Evolutionary conservation across 805 yeast species (phyloP).

Genomic region (Vanderwaltozyma polyspora): DNA sequence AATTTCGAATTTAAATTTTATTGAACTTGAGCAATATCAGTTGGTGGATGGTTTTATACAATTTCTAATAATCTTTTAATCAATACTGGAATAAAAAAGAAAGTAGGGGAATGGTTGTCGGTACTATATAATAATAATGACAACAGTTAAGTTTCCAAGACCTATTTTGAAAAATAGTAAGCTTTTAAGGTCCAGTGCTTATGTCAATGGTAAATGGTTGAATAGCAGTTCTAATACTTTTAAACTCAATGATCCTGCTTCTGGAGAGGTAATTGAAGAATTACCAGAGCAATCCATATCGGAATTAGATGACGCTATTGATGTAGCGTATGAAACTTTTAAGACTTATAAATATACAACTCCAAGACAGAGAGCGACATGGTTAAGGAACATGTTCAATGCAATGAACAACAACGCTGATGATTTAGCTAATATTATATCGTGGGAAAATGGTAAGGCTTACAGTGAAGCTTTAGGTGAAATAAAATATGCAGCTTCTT

Average conservation of each 20-base stretch:
- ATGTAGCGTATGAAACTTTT: slow-evolving; percentile 37
- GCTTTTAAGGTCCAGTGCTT: slow-evolving; percentile 31
- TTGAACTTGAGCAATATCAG: no score
- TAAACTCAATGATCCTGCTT: slow-evolving; percentile 69
- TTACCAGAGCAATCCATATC: slow-evolving; percentile 54
- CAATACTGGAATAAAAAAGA: no score
- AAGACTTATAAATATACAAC: slow-evolving; percentile 35
- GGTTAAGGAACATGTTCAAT: slow-evolving; percentile 39
- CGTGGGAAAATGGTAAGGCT: slow-evolving; percentile 55
- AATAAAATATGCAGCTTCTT: slow-evolving; percentile 52
- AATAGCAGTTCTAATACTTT: slow-evolving; percentile 35
- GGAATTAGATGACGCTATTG: slow-evolving; percentile 46
- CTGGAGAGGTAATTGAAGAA: slow-evolving; percentile 41
- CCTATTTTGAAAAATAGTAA: neutral
- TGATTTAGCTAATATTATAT: slow-evolving; percentile 43
- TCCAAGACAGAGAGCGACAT: slow-evolving; percentile 39
- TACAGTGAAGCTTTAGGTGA: slow-evolving; percentile 45
- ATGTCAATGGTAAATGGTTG: slow-evolving; percentile 68
- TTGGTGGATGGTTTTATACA: no score
- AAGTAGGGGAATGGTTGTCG: no score
- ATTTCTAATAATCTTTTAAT: no score
- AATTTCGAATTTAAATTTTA: no score
- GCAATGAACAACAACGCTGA: slow-evolving; percentile 45
- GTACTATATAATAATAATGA: no score
- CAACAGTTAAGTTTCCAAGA: no score